phyloP scores from a whole-genome alignment of 1,139 yeast species.

The Yamadazyma diddensiae region DNA sequence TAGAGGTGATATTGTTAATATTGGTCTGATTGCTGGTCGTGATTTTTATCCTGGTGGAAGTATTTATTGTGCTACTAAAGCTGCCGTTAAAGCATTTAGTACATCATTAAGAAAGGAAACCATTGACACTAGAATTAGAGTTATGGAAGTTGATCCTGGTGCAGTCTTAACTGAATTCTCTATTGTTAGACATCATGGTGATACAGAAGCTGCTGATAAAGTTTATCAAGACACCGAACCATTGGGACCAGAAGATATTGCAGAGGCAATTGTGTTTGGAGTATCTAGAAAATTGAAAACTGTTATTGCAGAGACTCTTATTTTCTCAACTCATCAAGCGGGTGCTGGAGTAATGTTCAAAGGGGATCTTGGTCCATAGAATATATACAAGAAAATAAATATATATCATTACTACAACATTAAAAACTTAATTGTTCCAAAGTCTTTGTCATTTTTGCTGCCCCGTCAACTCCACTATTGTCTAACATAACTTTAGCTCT shows the following conservation, averaged over 20 bases:
- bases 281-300: conserved; percentile 47
- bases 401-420: conserved; percentile 1
- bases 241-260: conserved; percentile 46
- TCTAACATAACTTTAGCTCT: conserved; percentile 62
- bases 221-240: conserved; percentile 49
- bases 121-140: conserved; percentile 44
- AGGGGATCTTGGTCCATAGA: conserved; percentile 13
- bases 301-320: conserved; percentile 49
- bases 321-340: conserved; percentile 51
- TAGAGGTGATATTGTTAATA: conserved; percentile 46
- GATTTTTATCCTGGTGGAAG: conserved; percentile 52
- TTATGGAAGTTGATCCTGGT: conserved; percentile 51
- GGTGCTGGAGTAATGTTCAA: conserved; percentile 54
- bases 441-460: conserved; percentile 65
- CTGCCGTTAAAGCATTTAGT: conserved; percentile 47
- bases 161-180: conserved; percentile 53
- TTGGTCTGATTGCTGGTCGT: conserved; percentile 52
- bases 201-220: conserved; percentile 36
- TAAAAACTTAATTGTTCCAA: conserved; percentile 65
- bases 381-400: conserved; percentile 2
- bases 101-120: conserved; percentile 47
- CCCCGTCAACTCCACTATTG: conserved; percentile 52
- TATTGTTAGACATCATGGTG: conserved; percentile 45
- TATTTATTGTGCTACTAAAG: conserved; percentile 50
- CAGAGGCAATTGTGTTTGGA: conserved; percentile 49